A percentile compares a stretch with the other conserved stretches of the same genome.
phyloP scores from a whole-genome alignment of 1,284 basidiomycete species.

The Omphalotus olearius region DNA sequence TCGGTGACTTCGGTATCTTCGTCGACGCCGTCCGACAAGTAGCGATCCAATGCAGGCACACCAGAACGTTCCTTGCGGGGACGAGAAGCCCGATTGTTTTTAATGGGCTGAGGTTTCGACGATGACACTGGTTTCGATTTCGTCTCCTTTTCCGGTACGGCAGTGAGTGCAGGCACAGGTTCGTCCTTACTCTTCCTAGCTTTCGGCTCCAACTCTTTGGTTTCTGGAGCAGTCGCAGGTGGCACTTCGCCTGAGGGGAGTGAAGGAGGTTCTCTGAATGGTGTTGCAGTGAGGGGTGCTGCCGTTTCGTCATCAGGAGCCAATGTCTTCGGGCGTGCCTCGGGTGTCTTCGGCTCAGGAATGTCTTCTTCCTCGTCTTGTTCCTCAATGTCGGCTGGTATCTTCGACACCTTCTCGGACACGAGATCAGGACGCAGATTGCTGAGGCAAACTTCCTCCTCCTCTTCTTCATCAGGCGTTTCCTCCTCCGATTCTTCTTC shows the following conservation, averaged over 20 bases:
- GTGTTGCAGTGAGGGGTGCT: conserved; percentile 9
- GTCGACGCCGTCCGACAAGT: conserved; percentile 46
- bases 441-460: conserved; percentile 25
- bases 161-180: conserved; percentile 16
- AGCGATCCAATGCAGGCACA: conserved; percentile 68
- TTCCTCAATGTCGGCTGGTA: conserved; percentile 19
- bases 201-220: conserved; percentile 18
- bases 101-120: conserved; percentile 21
- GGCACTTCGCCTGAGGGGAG: conserved; percentile 15
- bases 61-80: conserved; percentile 68
- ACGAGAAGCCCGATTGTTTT: conserved; percentile 21
- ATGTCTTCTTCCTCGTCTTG: conserved; percentile 28
- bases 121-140: conserved; percentile 18
- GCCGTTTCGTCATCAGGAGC: conserved; percentile 21
- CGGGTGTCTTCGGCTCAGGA: conserved; percentile 68
- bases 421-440: neutral
- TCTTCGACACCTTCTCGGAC: conserved; percentile 8
- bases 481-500: conserved; percentile 34
- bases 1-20: conserved; percentile 58
- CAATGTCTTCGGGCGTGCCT: conserved; percentile 50
- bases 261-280: conserved; percentile 13
- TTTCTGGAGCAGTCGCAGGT: conserved; percentile 12
- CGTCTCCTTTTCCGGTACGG: conserved; percentile 21
- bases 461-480: conserved; percentile 23
- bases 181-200: conserved; percentile 22